phyloP scores from a whole-genome alignment of 805 yeast genomes.

The Torulaspora franciscae region DNA sequence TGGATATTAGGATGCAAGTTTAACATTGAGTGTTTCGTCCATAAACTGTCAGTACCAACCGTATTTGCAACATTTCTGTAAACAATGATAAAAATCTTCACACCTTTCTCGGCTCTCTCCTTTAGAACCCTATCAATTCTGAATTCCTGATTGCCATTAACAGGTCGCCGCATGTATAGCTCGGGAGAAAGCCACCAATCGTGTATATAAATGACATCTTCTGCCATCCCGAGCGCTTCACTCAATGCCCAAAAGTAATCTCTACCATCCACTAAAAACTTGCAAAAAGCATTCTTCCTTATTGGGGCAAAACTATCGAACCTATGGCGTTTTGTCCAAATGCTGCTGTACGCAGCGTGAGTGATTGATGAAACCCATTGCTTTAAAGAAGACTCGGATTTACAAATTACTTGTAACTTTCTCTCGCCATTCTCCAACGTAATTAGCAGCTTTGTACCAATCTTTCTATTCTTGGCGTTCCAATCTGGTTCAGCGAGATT shows the following conservation, averaged over 20 bases:
- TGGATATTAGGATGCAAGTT: conserved; percentile 82
- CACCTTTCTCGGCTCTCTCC: conserved; percentile 90
- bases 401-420: conserved; percentile 65
- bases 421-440: conserved; percentile 72
- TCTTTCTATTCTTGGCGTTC: conserved; percentile 33
- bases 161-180: conserved; percentile 85
- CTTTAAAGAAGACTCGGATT: conserved; percentile 56
- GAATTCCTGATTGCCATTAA: conserved; percentile 91
- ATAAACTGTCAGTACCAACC: conserved; percentile 87
- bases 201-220: conserved; percentile 87
- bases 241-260: conserved; percentile 97
- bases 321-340: conserved; percentile 71
- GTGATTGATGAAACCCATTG: conserved; percentile 73
- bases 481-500: conserved; percentile 27
- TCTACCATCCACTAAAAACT: conserved; percentile 95
- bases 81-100: conserved; percentile 83
- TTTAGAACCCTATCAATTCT: conserved; percentile 83
- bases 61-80: conserved; percentile 92
- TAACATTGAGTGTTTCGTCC: conserved; percentile 89
- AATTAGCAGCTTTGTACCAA: conserved; percentile 52
- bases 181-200: conserved; percentile 99
- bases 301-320: conserved; percentile 93
- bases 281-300: conserved; percentile 78
- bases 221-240: conserved; percentile 87
- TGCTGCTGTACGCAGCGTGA: conserved; percentile 59